phyloP scores from a whole-genome alignment of 23 red algal species.

The Gracilaria caudata region DNA sequence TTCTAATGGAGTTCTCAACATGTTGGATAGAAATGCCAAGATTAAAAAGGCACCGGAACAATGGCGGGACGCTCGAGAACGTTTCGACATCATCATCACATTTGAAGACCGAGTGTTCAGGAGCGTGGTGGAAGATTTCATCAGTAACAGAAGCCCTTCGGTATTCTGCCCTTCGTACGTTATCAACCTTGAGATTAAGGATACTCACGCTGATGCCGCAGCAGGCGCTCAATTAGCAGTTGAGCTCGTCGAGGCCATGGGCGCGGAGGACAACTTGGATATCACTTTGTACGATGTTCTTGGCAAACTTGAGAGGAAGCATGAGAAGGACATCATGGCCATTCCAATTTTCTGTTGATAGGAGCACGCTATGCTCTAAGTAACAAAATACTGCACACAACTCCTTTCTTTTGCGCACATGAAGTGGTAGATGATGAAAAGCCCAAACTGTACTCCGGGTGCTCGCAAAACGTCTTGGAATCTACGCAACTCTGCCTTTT shows the following conservation, averaged over 20 bases:
- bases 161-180: conserved; percentile 71
- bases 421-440: not conserved
- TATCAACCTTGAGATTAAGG: conserved; percentile 83
- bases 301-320: conserved; percentile 58
- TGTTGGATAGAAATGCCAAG: conserved; percentile 85
- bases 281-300: conserved; percentile 61
- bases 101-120: conserved; percentile 91
- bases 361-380: not conserved
- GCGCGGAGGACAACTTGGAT: conserved; percentile 48
- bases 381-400: not conserved
- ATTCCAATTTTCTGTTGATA: conserved; percentile 71
- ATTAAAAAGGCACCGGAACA: conserved; percentile 85
- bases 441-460: too few relatives aligned
- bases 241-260: conserved; percentile 79
- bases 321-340: conserved; percentile 50
- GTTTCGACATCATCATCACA: conserved; percentile 82
- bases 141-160: conserved; percentile 62
- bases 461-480: not conserved
- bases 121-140: conserved; percentile 83
- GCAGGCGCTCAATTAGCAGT: conserved; percentile 65
- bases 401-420: not conserved
- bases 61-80: conserved; percentile 64
- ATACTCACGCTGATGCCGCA: conserved; percentile 81
- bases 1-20: conserved; percentile 69
- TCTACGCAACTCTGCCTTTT: not conserved